Conservation (phyloP, 192 early-diverging fungal genomes). For the Backusella parvicylindrica region DNA sequence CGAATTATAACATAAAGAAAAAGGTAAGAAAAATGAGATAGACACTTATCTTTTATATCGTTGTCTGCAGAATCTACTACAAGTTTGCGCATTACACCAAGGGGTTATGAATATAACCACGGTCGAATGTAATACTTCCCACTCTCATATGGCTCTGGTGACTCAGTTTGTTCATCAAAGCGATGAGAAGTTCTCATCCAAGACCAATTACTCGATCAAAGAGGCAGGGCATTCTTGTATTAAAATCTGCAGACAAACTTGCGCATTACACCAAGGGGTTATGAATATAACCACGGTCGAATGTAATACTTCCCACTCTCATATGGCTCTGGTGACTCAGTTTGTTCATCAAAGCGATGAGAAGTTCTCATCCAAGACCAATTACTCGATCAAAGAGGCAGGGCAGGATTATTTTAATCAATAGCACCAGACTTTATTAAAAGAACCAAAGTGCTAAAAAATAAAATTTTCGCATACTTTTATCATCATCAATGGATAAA, state of each 20-base stretch:
- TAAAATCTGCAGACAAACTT: too few species aligned
- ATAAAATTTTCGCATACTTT: neutral
- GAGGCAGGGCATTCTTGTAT: neutral
- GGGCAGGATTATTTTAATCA: neutral
- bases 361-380: constrained; percentile 1
- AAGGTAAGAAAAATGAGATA: neutral
- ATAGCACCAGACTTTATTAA: neutral
- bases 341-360: constrained; percentile 1
- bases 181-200: constrained; percentile 1
- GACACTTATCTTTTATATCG: neutral
- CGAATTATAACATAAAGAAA: too few species aligned
- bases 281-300: neutral
- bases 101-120: neutral
- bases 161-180: constrained; percentile 1
- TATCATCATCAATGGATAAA: constrained; percentile 2
- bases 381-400: neutral
- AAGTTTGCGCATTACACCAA: neutral
- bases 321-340: constrained; percentile 4
- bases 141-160: constrained; percentile 4
- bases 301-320: constrained; percentile 2
- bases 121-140: constrained; percentile 4
- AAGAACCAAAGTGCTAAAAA: neutral
- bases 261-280: neutral
- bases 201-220: constrained; percentile 2
- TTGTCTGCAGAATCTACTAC: neutral